A percentile compares a stretch with the other conserved stretches of the same genome.
Evolutionary conservation across 371 early-diverging fungal species (phyloP).

Genomic region (Zancudomyces culisetae): DNA sequence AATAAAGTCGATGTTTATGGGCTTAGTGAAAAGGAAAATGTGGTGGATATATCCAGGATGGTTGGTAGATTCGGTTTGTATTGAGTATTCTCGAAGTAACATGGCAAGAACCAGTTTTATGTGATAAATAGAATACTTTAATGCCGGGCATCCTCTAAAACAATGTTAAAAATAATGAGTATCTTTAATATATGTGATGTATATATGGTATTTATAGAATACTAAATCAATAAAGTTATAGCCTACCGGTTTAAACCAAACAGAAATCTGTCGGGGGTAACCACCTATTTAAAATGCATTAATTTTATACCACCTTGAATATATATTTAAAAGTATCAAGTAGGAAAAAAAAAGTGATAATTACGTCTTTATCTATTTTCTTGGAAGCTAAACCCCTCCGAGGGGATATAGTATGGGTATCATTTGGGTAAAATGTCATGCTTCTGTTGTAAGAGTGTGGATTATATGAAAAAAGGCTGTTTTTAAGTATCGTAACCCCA

Average conservation of each 20-base stretch:
- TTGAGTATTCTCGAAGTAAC: neutral
- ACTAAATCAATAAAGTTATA: too few relatives aligned
- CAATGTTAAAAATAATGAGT: too few relatives aligned
- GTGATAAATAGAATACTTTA: neutral
- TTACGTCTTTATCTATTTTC: neutral
- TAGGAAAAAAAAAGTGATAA: neutral
- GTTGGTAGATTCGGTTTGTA: neutral
- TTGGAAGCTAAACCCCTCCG: neutral
- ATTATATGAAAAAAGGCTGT: neutral
- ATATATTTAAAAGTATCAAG: neutral
- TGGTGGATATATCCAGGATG: neutral
- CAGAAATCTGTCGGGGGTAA: too few relatives aligned
- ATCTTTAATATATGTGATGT: too few relatives aligned
- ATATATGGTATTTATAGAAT: too few relatives aligned
- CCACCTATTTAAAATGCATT: too few relatives aligned
- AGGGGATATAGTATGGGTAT: neutral
- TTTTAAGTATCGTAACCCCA: neutral
- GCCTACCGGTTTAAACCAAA: too few relatives aligned
- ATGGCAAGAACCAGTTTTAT: neutral
- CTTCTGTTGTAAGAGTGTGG: neutral
- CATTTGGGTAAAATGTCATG: neutral
- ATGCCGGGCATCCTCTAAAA: neutral
- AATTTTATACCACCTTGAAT: too few relatives aligned
- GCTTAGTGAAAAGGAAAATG: neutral
- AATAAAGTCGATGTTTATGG: neutral